Conservation (phyloP, 257 asterid genomes). For the Solanum habrochaites region DNA sequence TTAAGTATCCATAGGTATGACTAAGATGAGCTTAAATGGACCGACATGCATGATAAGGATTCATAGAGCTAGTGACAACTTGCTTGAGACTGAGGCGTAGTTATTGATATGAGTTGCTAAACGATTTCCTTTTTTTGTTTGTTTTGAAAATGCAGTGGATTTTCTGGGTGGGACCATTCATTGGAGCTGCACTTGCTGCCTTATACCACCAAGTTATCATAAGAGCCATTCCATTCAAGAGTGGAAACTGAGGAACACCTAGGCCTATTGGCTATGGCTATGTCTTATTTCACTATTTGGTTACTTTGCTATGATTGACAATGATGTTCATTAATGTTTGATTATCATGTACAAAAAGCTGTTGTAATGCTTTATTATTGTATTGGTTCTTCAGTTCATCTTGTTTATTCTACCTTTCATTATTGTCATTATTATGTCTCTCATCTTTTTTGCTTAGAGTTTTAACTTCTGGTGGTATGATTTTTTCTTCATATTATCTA, state of each 20-base stretch:
- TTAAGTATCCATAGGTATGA: not conserved
- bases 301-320: not conserved
- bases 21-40: not conserved
- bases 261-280: not conserved
- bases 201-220: slow-evolving; percentile 56
- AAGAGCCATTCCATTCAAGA: slow-evolving; percentile 77
- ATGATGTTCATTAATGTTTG: not conserved
- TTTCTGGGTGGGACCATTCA: slow-evolving; percentile 80
- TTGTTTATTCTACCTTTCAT: not conserved
- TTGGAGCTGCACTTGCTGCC: slow-evolving; percentile 78
- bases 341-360: not conserved
- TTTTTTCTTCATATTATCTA: not conserved
- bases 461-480: not conserved
- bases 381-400: not conserved
- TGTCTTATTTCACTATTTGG: not conserved
- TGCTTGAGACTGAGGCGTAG: not conserved
- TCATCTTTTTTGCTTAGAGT: not conserved
- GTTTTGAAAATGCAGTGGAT: slow-evolving; percentile 35
- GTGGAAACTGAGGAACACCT: slow-evolving; percentile 12
- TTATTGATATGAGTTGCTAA: not conserved
- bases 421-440: not conserved
- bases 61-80: not conserved
- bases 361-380: not conserved
- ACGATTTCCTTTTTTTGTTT: not conserved
- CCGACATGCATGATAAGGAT: not conserved